Conservation (phyloP, 495 filamentous ascomycete genomes). For the Penicillium egyptiacum region DNA sequence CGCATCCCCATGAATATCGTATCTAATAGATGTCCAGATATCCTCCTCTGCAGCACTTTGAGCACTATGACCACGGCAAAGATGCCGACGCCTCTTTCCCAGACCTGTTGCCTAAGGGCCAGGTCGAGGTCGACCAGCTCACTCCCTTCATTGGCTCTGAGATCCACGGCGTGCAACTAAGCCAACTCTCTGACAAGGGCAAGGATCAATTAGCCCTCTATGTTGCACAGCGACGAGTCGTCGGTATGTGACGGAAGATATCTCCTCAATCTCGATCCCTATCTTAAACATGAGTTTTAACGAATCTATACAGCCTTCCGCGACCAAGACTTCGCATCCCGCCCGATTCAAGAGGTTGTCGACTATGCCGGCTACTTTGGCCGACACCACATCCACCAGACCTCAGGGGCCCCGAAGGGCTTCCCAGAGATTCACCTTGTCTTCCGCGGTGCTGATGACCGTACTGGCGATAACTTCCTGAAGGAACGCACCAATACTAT, state of each 20-base stretch:
- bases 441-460: conserved; percentile 56
- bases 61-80: conserved; percentile 51
- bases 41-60: conserved; percentile 43
- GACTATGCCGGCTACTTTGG: conserved; percentile 62
- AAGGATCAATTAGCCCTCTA: conserved; percentile 60
- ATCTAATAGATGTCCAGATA: conserved; percentile 31
- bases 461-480: conserved; percentile 49
- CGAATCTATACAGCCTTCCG: conserved; percentile 49
- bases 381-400: conserved; percentile 62
- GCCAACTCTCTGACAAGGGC: conserved; percentile 50
- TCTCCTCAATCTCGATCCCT: neutral
- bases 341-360: conserved; percentile 56
- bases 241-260: conserved; percentile 35
- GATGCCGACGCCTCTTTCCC: conserved; percentile 53
- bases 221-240: conserved; percentile 58
- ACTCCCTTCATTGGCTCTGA: conserved; percentile 59
- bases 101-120: conserved; percentile 48
- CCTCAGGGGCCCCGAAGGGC: conserved; percentile 59
- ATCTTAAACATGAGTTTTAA: neutral
- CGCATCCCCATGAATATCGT: neutral
- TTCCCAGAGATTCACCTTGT: conserved; percentile 62
- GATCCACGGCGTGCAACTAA: conserved; percentile 55
- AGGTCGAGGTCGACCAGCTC: conserved; percentile 45
- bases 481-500: conserved; percentile 56
- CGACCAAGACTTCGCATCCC: conserved; percentile 59